phyloP scores from a whole-genome alignment of 2,329 filamentous ascomycete species.

The Trichoderma sp. region DNA sequence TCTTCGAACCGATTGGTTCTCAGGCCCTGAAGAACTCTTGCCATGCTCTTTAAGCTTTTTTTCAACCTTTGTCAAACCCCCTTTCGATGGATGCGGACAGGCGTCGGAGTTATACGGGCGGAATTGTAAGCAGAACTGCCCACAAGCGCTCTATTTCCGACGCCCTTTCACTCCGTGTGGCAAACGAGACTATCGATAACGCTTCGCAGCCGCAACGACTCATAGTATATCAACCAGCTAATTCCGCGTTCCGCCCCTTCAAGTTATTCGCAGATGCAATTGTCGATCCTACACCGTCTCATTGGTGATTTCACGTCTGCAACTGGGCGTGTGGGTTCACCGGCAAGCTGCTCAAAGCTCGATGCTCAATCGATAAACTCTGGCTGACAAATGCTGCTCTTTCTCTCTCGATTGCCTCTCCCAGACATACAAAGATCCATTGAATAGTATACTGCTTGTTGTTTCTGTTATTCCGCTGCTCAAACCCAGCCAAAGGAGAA shows the following conservation, averaged over 20 bases:
- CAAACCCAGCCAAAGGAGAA: background rate
- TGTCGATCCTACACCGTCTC: background rate
- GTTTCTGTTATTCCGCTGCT: background rate
- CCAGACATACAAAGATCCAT: background rate
- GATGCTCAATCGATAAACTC: background rate
- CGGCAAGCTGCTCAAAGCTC: background rate
- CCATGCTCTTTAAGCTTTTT: background rate
- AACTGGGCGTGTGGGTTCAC: background rate
- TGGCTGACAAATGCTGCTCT: background rate
- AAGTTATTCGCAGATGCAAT: background rate
- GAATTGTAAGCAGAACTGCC: background rate
- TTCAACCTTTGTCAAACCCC: background rate
- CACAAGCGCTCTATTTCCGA: background rate
- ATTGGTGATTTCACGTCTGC: background rate
- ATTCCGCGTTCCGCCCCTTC: background rate
- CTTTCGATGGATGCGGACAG: background rate
- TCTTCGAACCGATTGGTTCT: background rate
- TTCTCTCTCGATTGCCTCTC: background rate
- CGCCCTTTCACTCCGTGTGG: background rate
- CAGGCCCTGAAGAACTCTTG: background rate
- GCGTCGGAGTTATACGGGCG: background rate
- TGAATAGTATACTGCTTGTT: background rate
- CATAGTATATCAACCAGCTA: background rate
- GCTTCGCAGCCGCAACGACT: background rate
- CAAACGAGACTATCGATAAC: background rate